Conservation (phyloP, 1,139 yeast genomes). For the Saccharomycopsis crataegensis region DNA sequence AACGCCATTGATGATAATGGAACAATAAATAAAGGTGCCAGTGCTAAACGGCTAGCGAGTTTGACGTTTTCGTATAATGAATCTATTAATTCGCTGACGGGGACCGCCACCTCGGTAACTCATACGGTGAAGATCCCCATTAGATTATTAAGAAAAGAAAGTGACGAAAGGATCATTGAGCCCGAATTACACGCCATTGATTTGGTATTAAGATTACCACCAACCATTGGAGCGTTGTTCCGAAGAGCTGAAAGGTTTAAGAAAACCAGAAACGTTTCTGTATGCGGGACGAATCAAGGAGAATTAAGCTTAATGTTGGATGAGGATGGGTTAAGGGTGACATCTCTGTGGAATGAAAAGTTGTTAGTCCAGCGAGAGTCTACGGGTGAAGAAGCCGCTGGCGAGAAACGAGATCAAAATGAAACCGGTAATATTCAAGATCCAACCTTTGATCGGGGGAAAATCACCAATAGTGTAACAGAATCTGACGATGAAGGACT, state of each 20-base stretch:
- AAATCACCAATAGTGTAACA: background rate
- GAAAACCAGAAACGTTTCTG: slow-evolving; percentile 29
- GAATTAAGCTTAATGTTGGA: slow-evolving; percentile 42
- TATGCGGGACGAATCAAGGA: slow-evolving; percentile 30
- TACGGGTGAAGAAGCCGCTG: background rate
- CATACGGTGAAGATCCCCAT: slow-evolving; percentile 40
- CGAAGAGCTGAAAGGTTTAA: slow-evolving; percentile 52
- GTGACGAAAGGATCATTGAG: slow-evolving; percentile 38
- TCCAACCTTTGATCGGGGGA: slow-evolving; percentile 1
- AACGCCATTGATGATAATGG: slow-evolving; percentile 24
- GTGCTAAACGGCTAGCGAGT: slow-evolving; percentile 39
- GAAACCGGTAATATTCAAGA: background rate
- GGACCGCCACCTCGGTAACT: slow-evolving; percentile 16
- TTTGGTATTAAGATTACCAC: slow-evolving; percentile 43
- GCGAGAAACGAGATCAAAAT: slow-evolving; percentile 5
- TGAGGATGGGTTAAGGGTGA: slow-evolving; percentile 48
- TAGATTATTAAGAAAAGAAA: slow-evolving; percentile 40
- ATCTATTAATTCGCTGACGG: slow-evolving; percentile 21
- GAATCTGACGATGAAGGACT: slow-evolving; percentile 9
- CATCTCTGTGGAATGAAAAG: slow-evolving; percentile 49
- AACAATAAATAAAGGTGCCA: slow-evolving; percentile 19
- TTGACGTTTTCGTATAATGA: slow-evolving; percentile 45
- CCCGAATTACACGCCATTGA: slow-evolving; percentile 44
- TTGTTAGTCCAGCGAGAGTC: slow-evolving; percentile 26
- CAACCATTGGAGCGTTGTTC: slow-evolving; percentile 40